Evolutionary conservation across 257 asterid species (phyloP).

Genomic region (Ligustrum vulgare): DNA sequence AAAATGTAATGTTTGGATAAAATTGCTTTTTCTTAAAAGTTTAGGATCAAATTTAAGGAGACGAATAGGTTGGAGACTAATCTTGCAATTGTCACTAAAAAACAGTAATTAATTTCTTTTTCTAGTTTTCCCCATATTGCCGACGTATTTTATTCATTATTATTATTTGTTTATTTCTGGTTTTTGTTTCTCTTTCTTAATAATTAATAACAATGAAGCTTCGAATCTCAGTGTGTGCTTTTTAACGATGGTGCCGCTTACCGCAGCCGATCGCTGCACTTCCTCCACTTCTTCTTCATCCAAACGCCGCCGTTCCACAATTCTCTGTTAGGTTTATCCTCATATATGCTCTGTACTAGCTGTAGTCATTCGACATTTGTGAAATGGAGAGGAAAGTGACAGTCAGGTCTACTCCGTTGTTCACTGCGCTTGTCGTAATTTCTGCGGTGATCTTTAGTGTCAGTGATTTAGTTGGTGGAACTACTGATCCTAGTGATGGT

Average conservation of each 20-base stretch:
- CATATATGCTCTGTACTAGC: conserved; percentile 8
- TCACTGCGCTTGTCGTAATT: conserved; percentile 31
- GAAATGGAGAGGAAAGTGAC: conserved; percentile 40
- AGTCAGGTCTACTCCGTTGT: conserved; percentile 26
- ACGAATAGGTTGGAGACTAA: background rate
- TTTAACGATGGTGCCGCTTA: conserved; percentile 56
- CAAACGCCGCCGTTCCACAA: conserved; percentile 14
- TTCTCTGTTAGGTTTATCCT: conserved; percentile 29
- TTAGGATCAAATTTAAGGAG: too few species aligned
- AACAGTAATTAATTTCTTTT: conserved; percentile 18
- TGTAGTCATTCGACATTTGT: conserved; percentile 15
- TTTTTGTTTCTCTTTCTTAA: conserved; percentile 35
- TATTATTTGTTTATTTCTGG: conserved; percentile 7
- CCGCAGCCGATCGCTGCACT: conserved; percentile 32
- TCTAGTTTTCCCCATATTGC: conserved; percentile 27
- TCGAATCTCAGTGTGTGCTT: conserved; percentile 60
- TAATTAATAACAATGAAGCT: conserved; percentile 43
- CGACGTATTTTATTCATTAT: conserved; percentile 48
- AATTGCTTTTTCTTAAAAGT: too few species aligned
- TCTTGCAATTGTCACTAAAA: background rate
- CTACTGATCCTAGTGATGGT: conserved; percentile 81
- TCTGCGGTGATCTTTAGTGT: conserved; percentile 33
- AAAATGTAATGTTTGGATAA: background rate
- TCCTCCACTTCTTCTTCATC: conserved; percentile 1
- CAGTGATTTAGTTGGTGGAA: conserved; percentile 31